A percentile compares a stretch with the other conserved stretches of the same genome.
Conservation (phyloP, 2,329 filamentous ascomycete genomes). For the Alternaria conjuncta region DNA sequence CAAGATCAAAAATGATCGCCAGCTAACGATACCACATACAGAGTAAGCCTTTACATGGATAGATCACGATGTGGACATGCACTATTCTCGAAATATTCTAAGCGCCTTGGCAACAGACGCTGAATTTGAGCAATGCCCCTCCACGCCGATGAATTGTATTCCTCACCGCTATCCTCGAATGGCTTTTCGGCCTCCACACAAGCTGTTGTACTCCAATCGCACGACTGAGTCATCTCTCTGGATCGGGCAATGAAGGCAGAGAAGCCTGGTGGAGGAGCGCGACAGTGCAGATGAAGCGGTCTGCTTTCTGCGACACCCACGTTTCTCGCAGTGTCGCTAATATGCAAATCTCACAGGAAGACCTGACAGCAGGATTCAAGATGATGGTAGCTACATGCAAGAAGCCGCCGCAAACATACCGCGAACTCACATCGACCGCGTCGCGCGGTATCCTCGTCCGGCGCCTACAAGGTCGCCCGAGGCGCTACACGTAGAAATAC, state of each 20-base stretch:
- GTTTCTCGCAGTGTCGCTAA: slow-evolving; percentile 28
- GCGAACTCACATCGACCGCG: slow-evolving; percentile 18
- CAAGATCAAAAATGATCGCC: neutral
- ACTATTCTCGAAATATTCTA: neutral
- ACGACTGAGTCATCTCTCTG: neutral
- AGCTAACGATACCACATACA: neutral
- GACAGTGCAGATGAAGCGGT: slow-evolving; percentile 15
- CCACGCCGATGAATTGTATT: slow-evolving; percentile 4
- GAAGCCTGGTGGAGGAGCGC: slow-evolving; percentile 8
- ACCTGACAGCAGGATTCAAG: neutral
- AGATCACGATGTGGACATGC: neutral
- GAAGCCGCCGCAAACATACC: slow-evolving; percentile 13
- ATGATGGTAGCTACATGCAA: neutral
- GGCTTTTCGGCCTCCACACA: slow-evolving; percentile 4
- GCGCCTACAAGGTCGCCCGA: slow-evolving; percentile 38
- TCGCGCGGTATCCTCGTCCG: slow-evolving; percentile 19
- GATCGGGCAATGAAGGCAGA: slow-evolving; percentile 2
- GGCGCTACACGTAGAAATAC: slow-evolving; percentile 37
- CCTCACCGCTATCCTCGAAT: slow-evolving; percentile 17
- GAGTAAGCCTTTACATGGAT: neutral
- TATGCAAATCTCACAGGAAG: slow-evolving; percentile 12
- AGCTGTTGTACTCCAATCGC: neutral
- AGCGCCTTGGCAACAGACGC: slow-evolving; percentile 6
- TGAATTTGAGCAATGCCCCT: slow-evolving; percentile 14
- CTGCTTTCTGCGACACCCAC: slow-evolving; percentile 13